phyloP scores from a whole-genome alignment of 2,329 filamentous ascomycete species.

The Diaporthe sp. region DNA sequence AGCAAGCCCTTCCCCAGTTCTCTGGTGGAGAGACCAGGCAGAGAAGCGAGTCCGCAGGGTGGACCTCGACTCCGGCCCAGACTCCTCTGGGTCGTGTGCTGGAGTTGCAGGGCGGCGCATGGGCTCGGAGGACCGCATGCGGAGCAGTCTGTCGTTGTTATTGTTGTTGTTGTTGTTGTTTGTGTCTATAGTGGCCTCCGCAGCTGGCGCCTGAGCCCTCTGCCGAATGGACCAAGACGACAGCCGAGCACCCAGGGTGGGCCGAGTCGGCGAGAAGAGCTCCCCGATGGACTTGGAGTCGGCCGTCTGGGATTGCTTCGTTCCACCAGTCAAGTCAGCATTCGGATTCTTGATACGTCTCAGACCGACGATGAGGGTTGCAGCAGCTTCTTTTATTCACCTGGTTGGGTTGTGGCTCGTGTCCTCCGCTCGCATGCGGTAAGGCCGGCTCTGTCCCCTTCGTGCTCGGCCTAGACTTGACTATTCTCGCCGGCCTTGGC shows the following conservation, averaged over 20 bases:
- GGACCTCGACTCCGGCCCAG: background rate
- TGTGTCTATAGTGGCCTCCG: background rate
- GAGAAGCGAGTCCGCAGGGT: slow-evolving; percentile 8
- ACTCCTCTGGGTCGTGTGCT: background rate
- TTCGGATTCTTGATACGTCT: background rate
- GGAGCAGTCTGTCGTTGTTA: slow-evolving; percentile 5
- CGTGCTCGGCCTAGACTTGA: slow-evolving; percentile 3
- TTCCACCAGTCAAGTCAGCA: background rate
- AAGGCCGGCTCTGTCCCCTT: background rate
- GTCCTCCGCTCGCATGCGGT: background rate
- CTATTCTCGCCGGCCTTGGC: slow-evolving; percentile 15
- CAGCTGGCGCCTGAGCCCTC: background rate
- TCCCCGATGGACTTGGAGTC: slow-evolving; percentile 20
- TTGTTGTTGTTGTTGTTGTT: no score
- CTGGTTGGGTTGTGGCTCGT: background rate
- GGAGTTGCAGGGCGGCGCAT: background rate
- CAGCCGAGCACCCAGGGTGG: background rate
- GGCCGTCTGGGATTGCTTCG: background rate
- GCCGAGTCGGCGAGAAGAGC: slow-evolving; percentile 15
- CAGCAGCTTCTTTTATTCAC: background rate
- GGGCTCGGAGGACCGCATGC: background rate
- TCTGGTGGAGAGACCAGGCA: slow-evolving; percentile 9
- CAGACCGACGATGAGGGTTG: background rate
- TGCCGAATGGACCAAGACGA: slow-evolving; percentile 19
- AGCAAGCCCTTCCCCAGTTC: slow-evolving; percentile 7